Evolutionary conservation across 495 filamentous ascomycete genomes (phyloP).

Genomic region (Thozetella sp.): DNA sequence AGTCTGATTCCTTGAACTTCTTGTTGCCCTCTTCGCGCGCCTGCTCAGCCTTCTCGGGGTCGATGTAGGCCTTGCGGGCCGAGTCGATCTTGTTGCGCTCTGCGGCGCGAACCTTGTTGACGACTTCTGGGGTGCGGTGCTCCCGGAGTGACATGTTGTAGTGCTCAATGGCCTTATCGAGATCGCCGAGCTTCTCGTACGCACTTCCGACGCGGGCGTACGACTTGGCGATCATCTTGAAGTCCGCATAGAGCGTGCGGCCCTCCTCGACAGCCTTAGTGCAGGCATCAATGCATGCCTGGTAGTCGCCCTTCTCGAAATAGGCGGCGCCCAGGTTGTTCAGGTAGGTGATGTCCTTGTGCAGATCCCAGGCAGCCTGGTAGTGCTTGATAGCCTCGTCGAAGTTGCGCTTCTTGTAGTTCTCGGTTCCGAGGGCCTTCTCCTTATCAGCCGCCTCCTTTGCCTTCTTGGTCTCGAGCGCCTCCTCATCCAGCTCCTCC

Average conservation of each 20-base stretch:
- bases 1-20: conserved; percentile 96
- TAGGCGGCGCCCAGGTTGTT: conserved; percentile 95
- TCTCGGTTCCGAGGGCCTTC: conserved; percentile 91
- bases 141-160: conserved; percentile 94
- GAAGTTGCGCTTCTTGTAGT: conserved; percentile 97
- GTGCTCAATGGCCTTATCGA: conserved; percentile 79
- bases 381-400: conserved; percentile 96
- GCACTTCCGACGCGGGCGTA: conserved; percentile 89
- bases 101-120: conserved; percentile 89
- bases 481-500: conserved; percentile 77
- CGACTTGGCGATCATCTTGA: conserved; percentile 96
- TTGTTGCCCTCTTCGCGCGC: conserved; percentile 92
- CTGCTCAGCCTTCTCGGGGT: conserved; percentile 90
- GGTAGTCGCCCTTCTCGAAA: conserved; percentile 93
- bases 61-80: conserved; percentile 81
- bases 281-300: conserved; percentile 83
- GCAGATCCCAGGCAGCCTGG: conserved; percentile 87
- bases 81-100: conserved; percentile 84
- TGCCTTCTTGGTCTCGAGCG: conserved; percentile 78
- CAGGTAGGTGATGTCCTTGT: conserved; percentile 96
- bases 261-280: conserved; percentile 89
- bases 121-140: conserved; percentile 92
- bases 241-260: conserved; percentile 84
- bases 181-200: conserved; percentile 86
- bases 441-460: conserved; percentile 93